Evolutionary conservation across 257 asterid genomes (phyloP).

Genomic region (Solanum paucissectum): DNA sequence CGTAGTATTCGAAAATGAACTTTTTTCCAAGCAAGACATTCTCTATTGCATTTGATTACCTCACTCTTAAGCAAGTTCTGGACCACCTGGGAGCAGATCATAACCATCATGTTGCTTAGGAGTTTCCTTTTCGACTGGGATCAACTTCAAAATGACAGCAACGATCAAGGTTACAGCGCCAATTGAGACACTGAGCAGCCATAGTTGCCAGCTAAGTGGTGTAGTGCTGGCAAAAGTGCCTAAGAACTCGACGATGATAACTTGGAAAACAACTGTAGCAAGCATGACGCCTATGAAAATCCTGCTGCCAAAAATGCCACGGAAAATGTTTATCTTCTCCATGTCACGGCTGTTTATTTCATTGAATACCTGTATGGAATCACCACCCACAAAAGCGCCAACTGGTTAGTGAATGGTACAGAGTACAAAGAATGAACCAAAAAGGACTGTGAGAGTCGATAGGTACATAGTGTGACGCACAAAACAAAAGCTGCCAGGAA

Average conservation of each 20-base stretch:
- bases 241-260: constrained; percentile 74
- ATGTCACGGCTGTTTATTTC: constrained; percentile 96
- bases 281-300: constrained; percentile 53
- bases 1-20: not conserved
- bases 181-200: constrained; percentile 52
- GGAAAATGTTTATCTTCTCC: constrained; percentile 77
- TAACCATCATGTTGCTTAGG: constrained; percentile 61
- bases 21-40: not conserved
- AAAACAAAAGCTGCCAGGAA: not conserved
- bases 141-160: constrained; percentile 70
- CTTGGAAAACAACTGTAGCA: constrained; percentile 69
- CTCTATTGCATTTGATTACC: not conserved
- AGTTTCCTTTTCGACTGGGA: constrained; percentile 38
- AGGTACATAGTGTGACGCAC: not conserved
- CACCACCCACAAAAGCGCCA: not conserved
- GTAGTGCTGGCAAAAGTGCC: constrained; percentile 93
- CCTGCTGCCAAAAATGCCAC: constrained; percentile 60
- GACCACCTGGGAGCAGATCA: constrained; percentile 51
- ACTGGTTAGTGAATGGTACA: not conserved
- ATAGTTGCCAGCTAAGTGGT: constrained; percentile 71
- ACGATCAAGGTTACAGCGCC: constrained; percentile 63
- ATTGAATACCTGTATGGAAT: constrained; percentile 65
- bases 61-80: constrained; percentile 17
- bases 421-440: not conserved
- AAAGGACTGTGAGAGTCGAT: not conserved